Base-by-base conservation (phyloP, 192 early-diverging fungal genomes). In the Backusella westeae region DNA sequence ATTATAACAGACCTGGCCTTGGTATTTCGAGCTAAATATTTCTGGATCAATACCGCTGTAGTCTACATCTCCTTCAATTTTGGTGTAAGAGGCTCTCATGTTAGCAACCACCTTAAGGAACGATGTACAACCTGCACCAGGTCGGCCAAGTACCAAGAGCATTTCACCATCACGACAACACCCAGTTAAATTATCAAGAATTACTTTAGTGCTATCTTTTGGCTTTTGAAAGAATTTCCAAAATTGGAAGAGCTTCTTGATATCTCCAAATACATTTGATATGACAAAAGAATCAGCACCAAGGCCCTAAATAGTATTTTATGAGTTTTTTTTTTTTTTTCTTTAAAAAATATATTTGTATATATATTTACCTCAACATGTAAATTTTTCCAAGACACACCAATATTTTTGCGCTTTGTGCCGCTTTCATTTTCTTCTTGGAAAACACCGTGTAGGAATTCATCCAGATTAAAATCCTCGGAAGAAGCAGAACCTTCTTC, bases 1-100 rank as follows among this genome's bases (percentile, higher is more conserved):
- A 79, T 91, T 92, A 76, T 95, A 96, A 23, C 88, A 87, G 6
- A 94, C 88, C 74, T 94, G 91, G 67, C 91, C 92, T 71, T 89
- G 89, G 73, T 91, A 93, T 63, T 87, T 80, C 26, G 83, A 83
- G 3, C 71, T 72, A 68, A 96, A 87, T 44, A 89, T 88, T 21
- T 85, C 76, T 7, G 87, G 80, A 21, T 85, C 81, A 72, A 96
- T 85, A 2, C 92, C 93, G 14, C 91, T 91, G 69, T 93, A 92
- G n/a, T 83, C 82, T 21, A 93, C 81, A 36, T 86, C 81, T 26
- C 92, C 92, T 1, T 72, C 77, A 53, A 93, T 83, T 17, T 77
- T 32, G 26, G 80, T 86, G 38, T 86, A 89, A 36, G 85, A 81
- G 23, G 82, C 79, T n/a, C 87, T 80, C 59, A 88, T 85, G 67